These are phyloP conservation scores for Cyberlindnera japonica DNA, from an alignment of 805 yeast species.

Conservation along the genomic window DNA sequence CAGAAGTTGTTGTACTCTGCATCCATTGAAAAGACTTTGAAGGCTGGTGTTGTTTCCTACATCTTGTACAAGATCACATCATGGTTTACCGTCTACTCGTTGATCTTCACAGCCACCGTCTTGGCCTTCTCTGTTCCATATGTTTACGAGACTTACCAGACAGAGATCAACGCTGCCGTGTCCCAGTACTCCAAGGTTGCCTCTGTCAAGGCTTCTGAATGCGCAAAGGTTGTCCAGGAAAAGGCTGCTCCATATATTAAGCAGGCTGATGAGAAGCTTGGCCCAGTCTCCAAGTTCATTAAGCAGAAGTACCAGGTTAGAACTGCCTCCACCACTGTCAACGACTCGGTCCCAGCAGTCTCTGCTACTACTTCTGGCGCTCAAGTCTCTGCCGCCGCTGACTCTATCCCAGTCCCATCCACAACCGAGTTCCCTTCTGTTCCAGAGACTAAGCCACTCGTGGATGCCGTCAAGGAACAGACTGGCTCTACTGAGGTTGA, in stretches of 20 bases:
- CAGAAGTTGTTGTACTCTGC: constrained; percentile 63
- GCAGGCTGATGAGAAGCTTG: constrained; percentile 53
- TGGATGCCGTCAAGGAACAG: constrained; percentile 19
- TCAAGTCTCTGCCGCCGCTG: constrained; percentile 7
- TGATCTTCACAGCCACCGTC: constrained; percentile 54
- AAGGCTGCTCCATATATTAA: constrained; percentile 59
- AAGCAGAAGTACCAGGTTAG: constrained; percentile 50
- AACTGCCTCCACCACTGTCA: constrained; percentile 71
- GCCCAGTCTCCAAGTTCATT: constrained; percentile 63
- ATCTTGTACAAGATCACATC: constrained; percentile 69
- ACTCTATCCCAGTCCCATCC: constrained; percentile 5
- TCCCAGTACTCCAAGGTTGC: constrained; percentile 43
- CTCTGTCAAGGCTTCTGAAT: constrained; percentile 46
- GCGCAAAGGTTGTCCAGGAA: constrained; percentile 45
- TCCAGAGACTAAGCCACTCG: constrained; percentile 28
- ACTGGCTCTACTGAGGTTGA: constrained; percentile 19
- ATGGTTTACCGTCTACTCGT: constrained; percentile 67
- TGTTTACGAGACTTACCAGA: constrained; percentile 68
- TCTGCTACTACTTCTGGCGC: constrained; percentile 21
- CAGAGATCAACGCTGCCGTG: constrained; percentile 67
- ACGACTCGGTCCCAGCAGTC: constrained; percentile 13
- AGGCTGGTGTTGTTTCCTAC: constrained; percentile 65
- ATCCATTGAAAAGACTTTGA: constrained; percentile 68
- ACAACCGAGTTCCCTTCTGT: constrained; percentile 32
- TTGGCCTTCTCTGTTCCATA: constrained; percentile 72